These are phyloP conservation scores for Xylaria sp. DNA, from an alignment of 2,329 filamentous ascomycete genomes.

Conservation along the genomic window DNA sequence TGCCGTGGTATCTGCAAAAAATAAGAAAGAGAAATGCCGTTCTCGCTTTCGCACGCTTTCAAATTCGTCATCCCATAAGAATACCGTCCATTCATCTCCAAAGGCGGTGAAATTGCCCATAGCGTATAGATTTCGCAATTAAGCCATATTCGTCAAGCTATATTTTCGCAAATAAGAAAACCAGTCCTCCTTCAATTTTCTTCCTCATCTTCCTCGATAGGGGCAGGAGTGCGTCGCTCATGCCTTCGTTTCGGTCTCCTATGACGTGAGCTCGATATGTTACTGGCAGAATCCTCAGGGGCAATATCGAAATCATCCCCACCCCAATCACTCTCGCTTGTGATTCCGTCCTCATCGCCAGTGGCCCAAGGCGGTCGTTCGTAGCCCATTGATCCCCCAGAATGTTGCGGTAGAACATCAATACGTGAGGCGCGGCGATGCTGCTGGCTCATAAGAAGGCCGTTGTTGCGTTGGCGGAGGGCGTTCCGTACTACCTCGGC, in stretches of 20 bases:
- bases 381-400: conserved; percentile 60
- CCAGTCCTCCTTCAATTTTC: conserved; percentile 44
- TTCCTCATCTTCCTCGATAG: conserved; percentile 76
- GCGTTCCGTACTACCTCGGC: conserved; percentile 83
- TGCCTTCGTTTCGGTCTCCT: conserved; percentile 74
- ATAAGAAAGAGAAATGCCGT: conserved; percentile 17
- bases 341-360: conserved; percentile 58
- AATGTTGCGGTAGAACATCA: conserved; percentile 64
- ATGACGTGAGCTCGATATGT: conserved; percentile 77
- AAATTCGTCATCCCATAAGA: conserved; percentile 29
- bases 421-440: conserved; percentile 63
- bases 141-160: neutral
- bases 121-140: conserved; percentile 14
- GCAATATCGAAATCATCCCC: conserved; percentile 69
- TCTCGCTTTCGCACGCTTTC: conserved; percentile 21
- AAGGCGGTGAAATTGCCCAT: conserved; percentile 18
- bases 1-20: conserved; percentile 38
- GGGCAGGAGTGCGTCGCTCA: conserved; percentile 76
- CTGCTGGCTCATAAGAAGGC: conserved; percentile 73
- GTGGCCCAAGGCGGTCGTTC: conserved; percentile 61
- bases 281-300: conserved; percentile 83
- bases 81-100: conserved; percentile 23
- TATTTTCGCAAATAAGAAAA: conserved; percentile 6
- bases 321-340: conserved; percentile 68
- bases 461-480: conserved; percentile 84